phyloP scores from a whole-genome alignment of 176 grass and related monocot genomes.

The Microstegium vimineum region DNA sequence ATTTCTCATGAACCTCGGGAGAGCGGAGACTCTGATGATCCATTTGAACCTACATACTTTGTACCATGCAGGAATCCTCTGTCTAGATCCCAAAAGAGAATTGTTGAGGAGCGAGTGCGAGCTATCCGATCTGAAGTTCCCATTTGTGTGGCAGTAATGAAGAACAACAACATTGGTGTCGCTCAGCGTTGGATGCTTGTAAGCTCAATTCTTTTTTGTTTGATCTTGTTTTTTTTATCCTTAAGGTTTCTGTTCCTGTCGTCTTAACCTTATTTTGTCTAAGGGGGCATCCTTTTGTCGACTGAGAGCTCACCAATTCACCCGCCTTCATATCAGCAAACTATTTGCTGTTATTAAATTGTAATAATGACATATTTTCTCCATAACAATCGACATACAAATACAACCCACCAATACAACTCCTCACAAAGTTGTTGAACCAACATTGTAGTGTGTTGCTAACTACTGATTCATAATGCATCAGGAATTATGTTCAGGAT shows the following conservation, averaged over 20 bases:
- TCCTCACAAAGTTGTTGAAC: not conserved
- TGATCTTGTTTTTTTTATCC: not conserved
- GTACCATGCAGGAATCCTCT: not conserved
- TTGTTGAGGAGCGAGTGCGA: slow-evolving; percentile 11
- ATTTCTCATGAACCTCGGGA: not conserved
- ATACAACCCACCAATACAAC: no score
- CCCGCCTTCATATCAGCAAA: not conserved
- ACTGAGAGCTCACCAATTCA: not conserved
- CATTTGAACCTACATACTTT: not conserved
- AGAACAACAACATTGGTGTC: not conserved
- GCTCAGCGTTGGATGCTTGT: slow-evolving; percentile 17
- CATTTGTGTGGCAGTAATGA: slow-evolving; percentile 29
- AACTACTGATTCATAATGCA: not conserved
- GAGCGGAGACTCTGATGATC: not conserved
- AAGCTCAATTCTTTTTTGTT: not conserved
- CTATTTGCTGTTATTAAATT: not conserved
- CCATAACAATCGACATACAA: not conserved
- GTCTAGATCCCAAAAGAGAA: slow-evolving; percentile 26
- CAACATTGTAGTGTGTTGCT: not conserved
- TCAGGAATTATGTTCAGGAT: slow-evolving; percentile 26
- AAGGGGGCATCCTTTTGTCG: not conserved
- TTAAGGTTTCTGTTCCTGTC: not conserved
- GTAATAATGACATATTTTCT: not conserved
- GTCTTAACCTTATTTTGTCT: not conserved
- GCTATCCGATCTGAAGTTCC: slow-evolving; percentile 10